Conservation (phyloP, 2,329 filamentous ascomycete genomes). For the Pyricularia grisea region DNA sequence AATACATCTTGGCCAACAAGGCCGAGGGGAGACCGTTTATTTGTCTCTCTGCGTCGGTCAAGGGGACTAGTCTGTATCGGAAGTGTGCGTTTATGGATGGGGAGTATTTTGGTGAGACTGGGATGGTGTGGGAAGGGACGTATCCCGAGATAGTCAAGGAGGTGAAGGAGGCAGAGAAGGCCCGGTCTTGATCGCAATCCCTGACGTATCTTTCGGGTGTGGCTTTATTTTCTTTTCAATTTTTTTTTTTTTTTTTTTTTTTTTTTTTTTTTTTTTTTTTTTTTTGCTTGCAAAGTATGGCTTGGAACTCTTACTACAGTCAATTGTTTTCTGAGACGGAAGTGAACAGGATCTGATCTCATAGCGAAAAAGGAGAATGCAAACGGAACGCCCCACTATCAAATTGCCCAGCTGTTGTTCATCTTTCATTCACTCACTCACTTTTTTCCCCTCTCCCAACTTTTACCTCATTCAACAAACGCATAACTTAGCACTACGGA, state of each 20-base stretch:
- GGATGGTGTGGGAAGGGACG: constrained; percentile 20
- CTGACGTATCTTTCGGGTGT: not conserved
- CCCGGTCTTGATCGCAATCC: not conserved
- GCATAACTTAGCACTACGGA: not conserved
- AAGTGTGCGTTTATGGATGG: constrained; percentile 34
- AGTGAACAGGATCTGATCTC: not conserved
- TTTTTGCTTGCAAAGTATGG: not conserved
- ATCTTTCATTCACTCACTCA: not conserved
- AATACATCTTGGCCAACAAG: constrained; percentile 27
- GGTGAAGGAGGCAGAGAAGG: not conserved
- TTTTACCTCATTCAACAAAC: not conserved
- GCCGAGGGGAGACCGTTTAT: constrained; percentile 29
- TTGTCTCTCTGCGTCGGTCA: constrained; percentile 32
- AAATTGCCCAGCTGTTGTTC: not conserved
- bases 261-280: not conserved
- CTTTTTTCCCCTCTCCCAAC: not conserved
- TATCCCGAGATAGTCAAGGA: not conserved
- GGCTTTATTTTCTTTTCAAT: too few species aligned
- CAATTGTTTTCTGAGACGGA: not conserved
- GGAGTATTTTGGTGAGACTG: constrained; percentile 20
- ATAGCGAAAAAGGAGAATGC: not conserved
- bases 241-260: too few species aligned
- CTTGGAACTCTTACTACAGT: not conserved
- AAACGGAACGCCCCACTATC: not conserved
- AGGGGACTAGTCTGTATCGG: constrained; percentile 33